Evolutionary conservation across 225 moss, liverwort and hornwort genomes (phyloP).

Genomic region (Marchantia polymorpha): DNA sequence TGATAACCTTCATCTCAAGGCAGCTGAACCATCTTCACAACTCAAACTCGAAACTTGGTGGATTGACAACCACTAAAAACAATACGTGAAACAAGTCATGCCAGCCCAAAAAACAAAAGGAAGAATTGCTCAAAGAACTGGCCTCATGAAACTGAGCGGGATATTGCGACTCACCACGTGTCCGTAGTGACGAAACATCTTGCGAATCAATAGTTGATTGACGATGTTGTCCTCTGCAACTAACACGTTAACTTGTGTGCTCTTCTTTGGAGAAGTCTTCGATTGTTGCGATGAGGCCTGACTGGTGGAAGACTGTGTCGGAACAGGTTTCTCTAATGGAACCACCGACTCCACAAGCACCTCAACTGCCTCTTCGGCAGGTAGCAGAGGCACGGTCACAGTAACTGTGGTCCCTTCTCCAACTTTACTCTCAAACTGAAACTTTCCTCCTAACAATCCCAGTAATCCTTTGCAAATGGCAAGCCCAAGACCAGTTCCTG

Average conservation of each 20-base stretch:
- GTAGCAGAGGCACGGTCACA: constrained; percentile 64
- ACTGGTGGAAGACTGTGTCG: constrained; percentile 9
- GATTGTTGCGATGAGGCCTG: constrained; percentile 23
- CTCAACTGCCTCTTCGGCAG: constrained; percentile 63
- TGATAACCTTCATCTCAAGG: too few species aligned
- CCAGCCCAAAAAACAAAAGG: too few species aligned
- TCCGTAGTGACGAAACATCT: constrained; percentile 80
- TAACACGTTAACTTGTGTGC: constrained; percentile 55
- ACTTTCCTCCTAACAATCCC: constrained; percentile 64
- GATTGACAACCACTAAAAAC: not conserved
- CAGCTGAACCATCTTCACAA: not conserved
- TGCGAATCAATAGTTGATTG: constrained; percentile 84
- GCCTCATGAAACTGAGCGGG: too few species aligned
- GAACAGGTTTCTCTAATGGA: constrained; percentile 29
- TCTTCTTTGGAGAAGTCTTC: constrained; percentile 24
- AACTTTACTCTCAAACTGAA: constrained; percentile 62
- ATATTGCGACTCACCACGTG: constrained; percentile 44
- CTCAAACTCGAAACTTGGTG: not conserved
- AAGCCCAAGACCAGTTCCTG: constrained; percentile 81
- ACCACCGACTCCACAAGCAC: constrained; percentile 45
- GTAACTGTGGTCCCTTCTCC: constrained; percentile 67
- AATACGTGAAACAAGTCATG: too few species aligned
- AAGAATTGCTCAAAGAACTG: too few species aligned
- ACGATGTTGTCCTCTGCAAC: constrained; percentile 97
- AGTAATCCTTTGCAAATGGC: constrained; percentile 90